Evolutionary conservation across 495 filamentous ascomycete species (phyloP), one percentile per base, ranked within the genome.

Genomic region (Friedmanniomyces simplex): DNA sequence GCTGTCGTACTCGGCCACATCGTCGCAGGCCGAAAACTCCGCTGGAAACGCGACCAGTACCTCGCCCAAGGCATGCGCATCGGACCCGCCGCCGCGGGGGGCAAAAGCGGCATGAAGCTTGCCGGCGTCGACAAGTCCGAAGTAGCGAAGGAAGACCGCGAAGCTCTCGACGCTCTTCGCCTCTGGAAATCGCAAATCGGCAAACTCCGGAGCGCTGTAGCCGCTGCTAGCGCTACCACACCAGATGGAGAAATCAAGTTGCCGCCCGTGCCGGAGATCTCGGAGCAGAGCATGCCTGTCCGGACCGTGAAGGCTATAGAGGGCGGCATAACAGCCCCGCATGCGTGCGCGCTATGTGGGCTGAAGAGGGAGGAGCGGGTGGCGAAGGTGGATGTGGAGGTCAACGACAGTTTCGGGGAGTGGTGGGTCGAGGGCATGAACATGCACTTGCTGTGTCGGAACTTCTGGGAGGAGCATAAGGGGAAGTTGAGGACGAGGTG

Each of bases 401-500:
- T 94, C 20, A 80, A 88, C 60, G 93, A 96, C 72, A 89, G 83
- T 69, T 91, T 95, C 74, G 88, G 88, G 41, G 90, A 96, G 71
- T 96, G 89, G 89, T 98, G 93, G 93, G 77, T 85, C 13, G 87
- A 94, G 36, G 84, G 91, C 84, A 86, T 43, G 86, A 95, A 56
- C 22, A 72, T 71, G 69, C 71, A 73, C 47, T 71, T 82, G 16
- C 79, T 80, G 53, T 98, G 93, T 70, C 78, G 79, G 65, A 80
- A 79, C 54, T 96, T 95, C 64, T 98, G 93, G 93, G 72, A 85
- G 50, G 77, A 79, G 62, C 83, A 94, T 70, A 83, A 82, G 63
- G 71, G 71, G 20, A 71, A 76, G 50, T 73, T 95, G 62, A 74
- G 75, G 61, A 81, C 85, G 68, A 76, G 84, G 18, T 54, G 32